Evolutionary conservation across 805 yeast species (phyloP), one percentile per base, ranked within the genome.

Genomic region (Candida sphagnicola): DNA sequence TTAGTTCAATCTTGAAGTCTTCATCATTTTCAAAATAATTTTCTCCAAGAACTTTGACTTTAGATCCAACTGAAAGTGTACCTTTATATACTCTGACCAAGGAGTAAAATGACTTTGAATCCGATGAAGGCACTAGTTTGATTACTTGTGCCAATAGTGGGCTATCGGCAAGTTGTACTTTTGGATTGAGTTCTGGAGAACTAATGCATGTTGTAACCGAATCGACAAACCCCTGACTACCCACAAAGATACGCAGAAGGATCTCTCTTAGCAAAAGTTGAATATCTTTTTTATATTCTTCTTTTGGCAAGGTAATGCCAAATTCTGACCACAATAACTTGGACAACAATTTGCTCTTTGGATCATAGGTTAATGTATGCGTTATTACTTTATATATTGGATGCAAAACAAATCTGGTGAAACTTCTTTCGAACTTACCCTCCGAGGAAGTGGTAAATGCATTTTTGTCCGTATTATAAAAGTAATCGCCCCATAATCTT

Each of bases 311-410:
- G 2, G 58, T 46, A 16, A 77, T 59, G 3, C 72, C 68, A 39
- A 82, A 79, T 21, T 77, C 61, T 1, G 65, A 50, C 50, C 68
- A 63, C n/a, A 87, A 56, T 16, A 75, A 55, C 2, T 42, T 40
- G 8, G 71, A 53, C 13, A 87, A 53, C 0, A 62, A 62, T 5
- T 44, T 39, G 3, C 49, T 51, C 4, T 60, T 56, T 2, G 75
- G 60, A 13, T 74, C 74, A 25, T 73, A 67, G 0, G 87, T 70
- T 8, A 91, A 52, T 0, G 85, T 68, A 35, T 76, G 70, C 0
- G 87, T 70, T 26, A 81, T 61, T 6, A 90, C 54, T 54, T 91
- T 90, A 62, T 89, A 91, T 10, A 91, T 51, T 2, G 98, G 99
- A 18, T 77, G 78, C 6, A 89, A 61, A 5, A 93, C 70, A 48